Conservation (phyloP, 208 protist genomes). For the Tritrichomonas foetus region DNA sequence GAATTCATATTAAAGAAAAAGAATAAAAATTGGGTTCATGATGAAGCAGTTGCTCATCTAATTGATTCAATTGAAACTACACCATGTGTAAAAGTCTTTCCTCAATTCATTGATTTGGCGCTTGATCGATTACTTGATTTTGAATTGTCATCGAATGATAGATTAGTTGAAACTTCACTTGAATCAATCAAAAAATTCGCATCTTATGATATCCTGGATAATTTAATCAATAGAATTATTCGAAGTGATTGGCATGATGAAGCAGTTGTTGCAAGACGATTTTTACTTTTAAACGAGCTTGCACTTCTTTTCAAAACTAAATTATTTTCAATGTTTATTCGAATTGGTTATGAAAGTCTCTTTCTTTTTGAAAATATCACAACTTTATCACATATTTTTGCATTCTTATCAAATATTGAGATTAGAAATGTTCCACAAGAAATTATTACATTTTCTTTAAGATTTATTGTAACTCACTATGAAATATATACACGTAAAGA, state of each 20-base stretch:
- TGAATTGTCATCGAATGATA: neutral
- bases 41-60: neutral
- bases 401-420: neutral
- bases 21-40: conserved; percentile 35
- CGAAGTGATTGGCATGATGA: neutral
- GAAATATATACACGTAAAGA: neutral
- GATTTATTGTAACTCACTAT: neutral
- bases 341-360: neutral
- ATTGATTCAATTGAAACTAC: neutral
- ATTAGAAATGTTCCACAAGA: neutral
- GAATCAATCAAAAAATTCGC: neutral
- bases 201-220: neutral
- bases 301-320: neutral
- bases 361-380: neutral
- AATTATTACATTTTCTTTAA: neutral
- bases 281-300: neutral
- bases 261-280: neutral
- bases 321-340: neutral
- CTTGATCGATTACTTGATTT: neutral
- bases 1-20: neutral
- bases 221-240: neutral
- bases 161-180: neutral
- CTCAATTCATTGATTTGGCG: neutral
- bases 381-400: neutral
- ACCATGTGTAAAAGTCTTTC: neutral